Base-by-base conservation (phyloP, 176 grass and related monocot species). In the Canna indica region DNA sequence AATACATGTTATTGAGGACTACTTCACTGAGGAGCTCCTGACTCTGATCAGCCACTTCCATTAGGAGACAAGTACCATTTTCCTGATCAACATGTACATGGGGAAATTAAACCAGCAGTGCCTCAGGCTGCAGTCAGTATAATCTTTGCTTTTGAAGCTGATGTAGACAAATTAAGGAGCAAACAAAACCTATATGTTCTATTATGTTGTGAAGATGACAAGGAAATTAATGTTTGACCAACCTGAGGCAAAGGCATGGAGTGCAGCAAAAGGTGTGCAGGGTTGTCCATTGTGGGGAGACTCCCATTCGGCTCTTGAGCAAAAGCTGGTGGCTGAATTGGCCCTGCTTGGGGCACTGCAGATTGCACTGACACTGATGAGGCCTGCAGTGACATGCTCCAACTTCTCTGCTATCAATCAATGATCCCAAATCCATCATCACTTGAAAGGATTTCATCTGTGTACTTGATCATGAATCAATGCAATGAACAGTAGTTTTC, bases 361-460 rank as follows among this genome's bases (percentile, higher is more conserved):
- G 65, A 42, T 25, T 25, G 20, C n/a, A 26, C 7, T 54, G 64
- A 62, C 34, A 76, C 35, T 33, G 77, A 80, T 58, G 78, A n/a
- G n/a, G n/a, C n/a, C n/a, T n/a, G 80, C 44, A 81, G 77, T 74
- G 86, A 68, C 76, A 88, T 69, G 48, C 75, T 86, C 67, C 80
- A 87, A 44, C 79, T 81, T 59, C 83, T 85, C 84, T 95, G 59
- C 12, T 8, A n/a, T n/a, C n/a, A n/a, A 33, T 62, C 28, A 62
- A 62, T 32, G 85, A 75, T 77, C 71, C 22, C 34, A 14, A 36
- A 30, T 18, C 71, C 32, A 70, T 28, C 20, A 3, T 62, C 59
- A 62, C 29, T 3, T 33, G 3, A 32, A 30, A 34, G 31, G 15
- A 63, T 20, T 34, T 6, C 30, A 17, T 33, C n/a, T n/a, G n/a